These are phyloP conservation scores for Xylaria multiplex DNA, from an alignment of 2,329 filamentous ascomycete species.

Conservation along the genomic window DNA sequence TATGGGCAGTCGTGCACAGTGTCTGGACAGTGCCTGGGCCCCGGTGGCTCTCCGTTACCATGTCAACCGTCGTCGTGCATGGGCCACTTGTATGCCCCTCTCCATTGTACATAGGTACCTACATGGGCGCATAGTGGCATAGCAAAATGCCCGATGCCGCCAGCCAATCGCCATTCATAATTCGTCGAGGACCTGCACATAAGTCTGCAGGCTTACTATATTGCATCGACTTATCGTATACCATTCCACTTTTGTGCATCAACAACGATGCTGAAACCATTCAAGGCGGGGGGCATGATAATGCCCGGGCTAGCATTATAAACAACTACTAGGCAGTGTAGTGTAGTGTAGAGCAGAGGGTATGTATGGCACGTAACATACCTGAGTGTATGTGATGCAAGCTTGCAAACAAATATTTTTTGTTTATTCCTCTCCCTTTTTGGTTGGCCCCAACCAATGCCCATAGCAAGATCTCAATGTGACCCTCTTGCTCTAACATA, in stretches of 20 bases:
- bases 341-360: neutral
- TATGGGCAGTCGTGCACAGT: neutral
- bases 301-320: neutral
- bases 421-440: too few species aligned
- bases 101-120: too few species aligned
- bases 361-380: constrained; percentile 6
- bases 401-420: neutral
- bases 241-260: constrained; percentile 16
- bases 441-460: neutral
- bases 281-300: constrained; percentile 18
- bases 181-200: too few species aligned
- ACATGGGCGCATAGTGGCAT: too few species aligned
- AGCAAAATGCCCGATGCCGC: neutral
- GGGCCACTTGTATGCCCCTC: constrained; percentile 28
- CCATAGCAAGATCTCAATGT: neutral
- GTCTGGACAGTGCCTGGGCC: neutral
- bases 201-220: neutral
- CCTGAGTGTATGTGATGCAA: neutral
- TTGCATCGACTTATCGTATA: neutral
- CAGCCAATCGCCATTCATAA: constrained; percentile 10
- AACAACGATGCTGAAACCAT: constrained; percentile 22
- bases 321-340: constrained; percentile 24
- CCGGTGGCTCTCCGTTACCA: constrained; percentile 27
- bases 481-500: neutral
- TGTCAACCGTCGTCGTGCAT: constrained; percentile 28